A percentile compares a stretch with the other conserved stretches of the same genome.
Evolutionary conservation across 768 basidiomycete species (phyloP).

Genomic region (Pisolithus tinctorius): DNA sequence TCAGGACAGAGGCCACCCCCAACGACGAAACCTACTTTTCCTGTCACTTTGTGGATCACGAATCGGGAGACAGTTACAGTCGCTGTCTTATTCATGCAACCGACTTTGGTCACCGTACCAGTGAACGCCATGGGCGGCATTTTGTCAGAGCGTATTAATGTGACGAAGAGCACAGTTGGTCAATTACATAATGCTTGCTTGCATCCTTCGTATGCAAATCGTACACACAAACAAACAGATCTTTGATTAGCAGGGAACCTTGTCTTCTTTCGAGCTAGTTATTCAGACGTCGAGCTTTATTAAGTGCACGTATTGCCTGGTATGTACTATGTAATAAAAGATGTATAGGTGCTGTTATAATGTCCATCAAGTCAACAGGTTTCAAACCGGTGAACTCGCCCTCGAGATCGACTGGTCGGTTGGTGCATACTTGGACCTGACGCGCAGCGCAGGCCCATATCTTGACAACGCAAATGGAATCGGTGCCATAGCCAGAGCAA

Average conservation of each 20-base stretch:
- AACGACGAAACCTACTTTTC: constrained; percentile 49
- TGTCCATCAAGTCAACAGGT: too few relatives aligned
- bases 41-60: constrained; percentile 65
- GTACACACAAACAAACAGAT: too few relatives aligned
- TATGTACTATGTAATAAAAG: background rate
- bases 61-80: constrained; percentile 77
- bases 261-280: too few relatives aligned
- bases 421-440: constrained; percentile 38
- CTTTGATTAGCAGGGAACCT: too few relatives aligned
- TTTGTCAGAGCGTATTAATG: constrained; percentile 3
- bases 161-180: background rate
- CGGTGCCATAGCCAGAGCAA: constrained; percentile 46
- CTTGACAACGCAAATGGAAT: constrained; percentile 42
- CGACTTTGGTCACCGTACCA: constrained; percentile 73
- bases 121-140: constrained; percentile 79
- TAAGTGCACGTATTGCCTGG: too few relatives aligned
- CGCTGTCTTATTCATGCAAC: constrained; percentile 78
- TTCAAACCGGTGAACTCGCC: constrained; percentile 5
- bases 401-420: constrained; percentile 10
- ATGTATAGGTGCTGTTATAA: background rate
- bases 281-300: too few relatives aligned
- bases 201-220: too few relatives aligned
- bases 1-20: background rate
- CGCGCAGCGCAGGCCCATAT: constrained; percentile 38
- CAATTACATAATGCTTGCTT: too few relatives aligned